A percentile compares a stretch with the other conserved stretches of the same genome.
phyloP scores from a whole-genome alignment of 768 basidiomycete species.

The Amanita thiersii region DNA sequence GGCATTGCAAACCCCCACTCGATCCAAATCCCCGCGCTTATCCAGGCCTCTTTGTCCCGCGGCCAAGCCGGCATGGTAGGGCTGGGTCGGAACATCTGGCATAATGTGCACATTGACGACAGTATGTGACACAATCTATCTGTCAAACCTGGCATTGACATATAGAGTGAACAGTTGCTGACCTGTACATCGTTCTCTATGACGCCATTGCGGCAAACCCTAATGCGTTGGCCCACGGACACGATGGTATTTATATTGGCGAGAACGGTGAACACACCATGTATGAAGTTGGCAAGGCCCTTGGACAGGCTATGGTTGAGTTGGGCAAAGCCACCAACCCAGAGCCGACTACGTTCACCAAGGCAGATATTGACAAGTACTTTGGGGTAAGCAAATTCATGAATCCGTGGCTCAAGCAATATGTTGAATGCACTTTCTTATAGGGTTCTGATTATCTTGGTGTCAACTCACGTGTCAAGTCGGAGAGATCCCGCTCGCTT shows the following conservation, averaged over 20 bases:
- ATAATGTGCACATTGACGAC: conserved; percentile 46
- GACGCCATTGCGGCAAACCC: conserved; percentile 25
- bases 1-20: conserved; percentile 49
- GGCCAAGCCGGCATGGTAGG: conserved; percentile 50
- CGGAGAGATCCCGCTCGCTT: conserved; percentile 26
- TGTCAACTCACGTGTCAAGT: conserved; percentile 30
- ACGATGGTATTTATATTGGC: conserved; percentile 46
- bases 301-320: conserved; percentile 29
- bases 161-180: conserved; percentile 25
- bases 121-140: conserved; percentile 20
- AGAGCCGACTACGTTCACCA: conserved; percentile 38
- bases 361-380: conserved; percentile 36
- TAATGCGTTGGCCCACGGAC: conserved; percentile 31
- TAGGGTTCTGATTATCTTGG: conserved; percentile 24
- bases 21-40: conserved; percentile 39
- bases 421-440: conserved; percentile 14
- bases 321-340: conserved; percentile 25
- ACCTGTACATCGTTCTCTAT: conserved; percentile 37
- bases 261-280: conserved; percentile 41
- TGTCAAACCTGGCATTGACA: background rate
- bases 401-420: background rate
- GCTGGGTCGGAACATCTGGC: conserved; percentile 51
- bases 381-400: conserved; percentile 17
- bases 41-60: conserved; percentile 36
- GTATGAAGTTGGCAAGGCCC: conserved; percentile 30